Conservation (phyloP, 164 flowering plant genomes). For the Litsea cubeba region DNA sequence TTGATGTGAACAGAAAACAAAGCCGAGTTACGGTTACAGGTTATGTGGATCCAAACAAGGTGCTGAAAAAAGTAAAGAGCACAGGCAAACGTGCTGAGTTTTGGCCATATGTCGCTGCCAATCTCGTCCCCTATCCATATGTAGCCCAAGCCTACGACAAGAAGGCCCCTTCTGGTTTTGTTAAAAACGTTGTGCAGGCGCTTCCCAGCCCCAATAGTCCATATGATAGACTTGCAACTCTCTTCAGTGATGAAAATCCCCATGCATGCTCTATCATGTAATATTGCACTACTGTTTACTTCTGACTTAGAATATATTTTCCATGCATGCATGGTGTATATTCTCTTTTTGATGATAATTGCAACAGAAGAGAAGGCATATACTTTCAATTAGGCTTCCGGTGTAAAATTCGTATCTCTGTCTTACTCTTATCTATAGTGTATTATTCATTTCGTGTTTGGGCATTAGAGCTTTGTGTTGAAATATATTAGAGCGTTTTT, state of each 20-base stretch:
- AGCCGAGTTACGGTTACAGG: constrained; percentile 58
- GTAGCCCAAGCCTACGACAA: constrained; percentile 59
- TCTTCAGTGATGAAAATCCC: constrained; percentile 75
- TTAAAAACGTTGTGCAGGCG: constrained; percentile 45
- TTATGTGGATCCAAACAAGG: constrained; percentile 63
- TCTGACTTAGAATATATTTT: too few relatives aligned
- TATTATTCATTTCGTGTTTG: too few relatives aligned
- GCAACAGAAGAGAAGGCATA: too few relatives aligned
- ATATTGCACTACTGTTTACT: constrained; percentile 7
- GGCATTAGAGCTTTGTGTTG: too few relatives aligned
- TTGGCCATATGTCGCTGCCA: constrained; percentile 73
- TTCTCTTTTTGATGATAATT: too few relatives aligned
- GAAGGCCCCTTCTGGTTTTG: constrained; percentile 64
- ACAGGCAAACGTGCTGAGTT: constrained; percentile 73
- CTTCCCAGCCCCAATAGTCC: constrained; percentile 31
- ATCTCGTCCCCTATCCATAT: constrained; percentile 56
- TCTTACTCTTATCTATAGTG: too few relatives aligned
- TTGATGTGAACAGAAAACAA: constrained; percentile 62
- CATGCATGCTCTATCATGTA: constrained; percentile 72
- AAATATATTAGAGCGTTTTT: too few relatives aligned
- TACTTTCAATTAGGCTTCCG: too few relatives aligned
- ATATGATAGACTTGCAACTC: constrained; percentile 30
- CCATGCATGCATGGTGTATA: too few relatives aligned
- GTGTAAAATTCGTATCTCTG: too few relatives aligned
- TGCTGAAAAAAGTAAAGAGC: constrained; percentile 52